phyloP scores from a whole-genome alignment of 371 early-diverging fungal species.

The Saksenaea oblongispora region DNA sequence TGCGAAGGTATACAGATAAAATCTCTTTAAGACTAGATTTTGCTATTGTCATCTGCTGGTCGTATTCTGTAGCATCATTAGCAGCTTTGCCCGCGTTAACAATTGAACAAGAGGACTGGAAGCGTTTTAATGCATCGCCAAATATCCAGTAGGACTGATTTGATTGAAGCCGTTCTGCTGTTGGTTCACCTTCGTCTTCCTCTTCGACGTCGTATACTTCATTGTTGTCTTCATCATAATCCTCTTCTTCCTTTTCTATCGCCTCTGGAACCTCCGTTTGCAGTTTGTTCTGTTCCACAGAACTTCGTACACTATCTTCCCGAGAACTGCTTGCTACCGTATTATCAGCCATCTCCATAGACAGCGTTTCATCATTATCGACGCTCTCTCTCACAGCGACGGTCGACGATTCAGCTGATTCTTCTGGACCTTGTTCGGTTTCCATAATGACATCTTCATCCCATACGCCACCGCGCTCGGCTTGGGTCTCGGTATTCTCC shows the following conservation, averaged over 20 bases:
- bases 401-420: background rate
- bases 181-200: background rate
- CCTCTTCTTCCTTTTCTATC: too few relatives aligned
- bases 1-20: slow-evolving; percentile 35
- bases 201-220: background rate
- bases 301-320: background rate
- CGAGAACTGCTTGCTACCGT: too few relatives aligned
- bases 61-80: slow-evolving; percentile 16
- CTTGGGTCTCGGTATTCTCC: background rate
- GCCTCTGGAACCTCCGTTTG: background rate
- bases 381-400: background rate
- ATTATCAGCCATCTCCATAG: background rate
- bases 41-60: slow-evolving; percentile 18
- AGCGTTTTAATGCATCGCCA: slow-evolving; percentile 42
- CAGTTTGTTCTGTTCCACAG: background rate
- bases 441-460: background rate
- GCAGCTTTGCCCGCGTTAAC: slow-evolving; percentile 4
- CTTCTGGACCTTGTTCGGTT: background rate
- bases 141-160: slow-evolving; percentile 51
- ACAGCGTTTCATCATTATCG: background rate
- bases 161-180: slow-evolving; percentile 18
- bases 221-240: background rate
- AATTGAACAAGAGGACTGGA: slow-evolving; percentile 26
- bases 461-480: background rate
- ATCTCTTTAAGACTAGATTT: slow-evolving; percentile 42